Conservation (phyloP, 2,329 filamentous ascomycete species). For the Fusarium austroafricanum region DNA sequence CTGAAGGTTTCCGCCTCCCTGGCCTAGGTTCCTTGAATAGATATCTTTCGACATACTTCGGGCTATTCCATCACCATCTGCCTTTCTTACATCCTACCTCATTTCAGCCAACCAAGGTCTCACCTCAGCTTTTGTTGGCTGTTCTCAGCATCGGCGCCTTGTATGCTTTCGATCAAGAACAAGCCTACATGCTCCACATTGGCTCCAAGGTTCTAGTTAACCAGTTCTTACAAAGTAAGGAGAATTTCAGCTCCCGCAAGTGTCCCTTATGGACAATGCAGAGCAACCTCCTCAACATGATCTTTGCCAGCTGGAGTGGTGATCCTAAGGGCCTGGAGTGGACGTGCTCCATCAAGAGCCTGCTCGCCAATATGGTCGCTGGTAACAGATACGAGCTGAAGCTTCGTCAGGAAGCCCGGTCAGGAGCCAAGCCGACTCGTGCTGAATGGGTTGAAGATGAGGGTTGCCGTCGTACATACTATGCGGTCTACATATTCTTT, state of each 20-base stretch:
- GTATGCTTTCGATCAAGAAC: slow-evolving; percentile 96
- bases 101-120: slow-evolving; percentile 82
- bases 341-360: slow-evolving; percentile 98
- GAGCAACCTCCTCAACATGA: slow-evolving; percentile 95
- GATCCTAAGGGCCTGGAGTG: slow-evolving; percentile 97
- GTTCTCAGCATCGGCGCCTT: slow-evolving; percentile 95
- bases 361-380: slow-evolving; percentile 98
- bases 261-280: slow-evolving; percentile 99
- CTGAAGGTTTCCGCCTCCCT: slow-evolving; percentile 90
- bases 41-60: slow-evolving; percentile 96
- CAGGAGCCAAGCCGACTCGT: slow-evolving; percentile 78
- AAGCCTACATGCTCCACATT: slow-evolving; percentile 96
- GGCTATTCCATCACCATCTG: slow-evolving; percentile 94
- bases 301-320: slow-evolving; percentile 99
- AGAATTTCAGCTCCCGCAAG: slow-evolving; percentile 98
- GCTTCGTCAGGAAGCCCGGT: slow-evolving; percentile 88
- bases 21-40: slow-evolving; percentile 84
- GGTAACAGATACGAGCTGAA: slow-evolving; percentile 97
- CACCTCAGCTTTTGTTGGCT: slow-evolving; percentile 85
- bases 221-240: slow-evolving; percentile 97
- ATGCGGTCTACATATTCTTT: slow-evolving; percentile 99
- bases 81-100: slow-evolving; percentile 95
- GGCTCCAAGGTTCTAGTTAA: slow-evolving; percentile 97
- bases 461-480: slow-evolving; percentile 95
- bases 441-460: slow-evolving; percentile 97